Evolutionary conservation across 257 asterid genomes (phyloP).

Genomic region (Salvia rosmarinus): DNA sequence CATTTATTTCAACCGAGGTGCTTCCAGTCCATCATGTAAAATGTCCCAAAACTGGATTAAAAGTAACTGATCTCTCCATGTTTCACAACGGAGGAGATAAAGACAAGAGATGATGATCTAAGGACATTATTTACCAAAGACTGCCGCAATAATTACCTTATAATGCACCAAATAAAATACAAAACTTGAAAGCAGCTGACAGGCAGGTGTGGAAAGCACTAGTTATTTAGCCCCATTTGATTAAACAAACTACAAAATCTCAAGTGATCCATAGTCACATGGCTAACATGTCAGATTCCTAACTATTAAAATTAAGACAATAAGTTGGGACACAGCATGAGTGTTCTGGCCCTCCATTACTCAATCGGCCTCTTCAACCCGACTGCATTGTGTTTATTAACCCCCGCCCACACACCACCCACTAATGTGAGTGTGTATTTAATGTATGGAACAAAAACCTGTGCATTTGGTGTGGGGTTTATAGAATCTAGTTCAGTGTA

Average conservation of each 20-base stretch:
- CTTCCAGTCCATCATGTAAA: not conserved
- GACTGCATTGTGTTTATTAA: not conserved
- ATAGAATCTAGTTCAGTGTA: conserved; percentile 19
- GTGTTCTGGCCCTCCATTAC: not conserved
- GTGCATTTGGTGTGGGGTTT: conserved; percentile 3
- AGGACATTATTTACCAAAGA: conserved; percentile 16
- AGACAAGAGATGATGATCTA: not conserved
- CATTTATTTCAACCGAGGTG: not conserved
- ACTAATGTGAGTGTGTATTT: conserved; percentile 12
- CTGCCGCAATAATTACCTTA: conserved; percentile 21
- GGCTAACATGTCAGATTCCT: conserved; percentile 49
- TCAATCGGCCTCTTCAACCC: not conserved
- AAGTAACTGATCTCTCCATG: not conserved
- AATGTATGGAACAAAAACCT: not conserved
- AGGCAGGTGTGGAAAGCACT: conserved; percentile 37
- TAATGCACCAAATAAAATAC: not conserved
- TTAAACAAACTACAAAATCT: conserved; percentile 33
- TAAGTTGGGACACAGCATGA: conserved; percentile 36
- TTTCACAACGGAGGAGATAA: not conserved
- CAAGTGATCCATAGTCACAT: conserved; percentile 39
- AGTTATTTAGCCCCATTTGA: conserved; percentile 35
- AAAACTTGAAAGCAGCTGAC: conserved; percentile 33
- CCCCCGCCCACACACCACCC: conserved; percentile 6
- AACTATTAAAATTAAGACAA: conserved; percentile 30
- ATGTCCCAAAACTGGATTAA: not conserved